A percentile compares a stretch with the other conserved stretches of the same genome.
Evolutionary conservation across 345 rosid species (phyloP).

Genomic region (Gossypium australe): DNA sequence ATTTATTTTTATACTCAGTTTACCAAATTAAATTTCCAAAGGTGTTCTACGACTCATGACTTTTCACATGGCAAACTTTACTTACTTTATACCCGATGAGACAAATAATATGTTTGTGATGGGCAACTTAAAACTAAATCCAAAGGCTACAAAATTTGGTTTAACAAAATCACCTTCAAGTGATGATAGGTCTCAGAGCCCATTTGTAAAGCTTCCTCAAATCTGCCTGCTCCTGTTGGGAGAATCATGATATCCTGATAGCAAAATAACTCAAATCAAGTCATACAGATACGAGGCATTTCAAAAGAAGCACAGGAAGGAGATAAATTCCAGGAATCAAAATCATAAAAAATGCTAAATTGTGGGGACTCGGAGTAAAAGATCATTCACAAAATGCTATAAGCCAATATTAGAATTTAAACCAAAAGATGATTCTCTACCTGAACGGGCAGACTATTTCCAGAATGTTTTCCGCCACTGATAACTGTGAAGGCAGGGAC

Average conservation of each 20-base stretch:
- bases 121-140: neutral
- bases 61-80: neutral
- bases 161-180: conserved; percentile 58
- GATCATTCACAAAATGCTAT: neutral
- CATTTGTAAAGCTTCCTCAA: conserved; percentile 94
- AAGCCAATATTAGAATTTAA: neutral
- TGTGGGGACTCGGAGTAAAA: neutral
- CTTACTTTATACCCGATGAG: neutral
- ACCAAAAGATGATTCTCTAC: conserved; percentile 27
- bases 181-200: conserved; percentile 96
- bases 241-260: conserved; percentile 85
- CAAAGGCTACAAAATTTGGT: neutral
- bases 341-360: neutral
- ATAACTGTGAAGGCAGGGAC: conserved; percentile 92
- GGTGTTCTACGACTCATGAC: neutral
- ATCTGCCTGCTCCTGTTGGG: conserved; percentile 82
- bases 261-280: conserved; percentile 14
- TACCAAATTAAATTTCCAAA: neutral
- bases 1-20: neutral
- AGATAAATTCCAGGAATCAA: neutral
- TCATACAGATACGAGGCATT: neutral
- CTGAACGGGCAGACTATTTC: conserved; percentile 76
- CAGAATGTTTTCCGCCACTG: conserved; percentile 90
- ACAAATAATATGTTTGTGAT: neutral
- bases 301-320: neutral